A percentile compares a stretch with the other conserved stretches of the same genome.
phyloP scores from a whole-genome alignment of 768 basidiomycete genomes.

The Calvatia gigantea region DNA sequence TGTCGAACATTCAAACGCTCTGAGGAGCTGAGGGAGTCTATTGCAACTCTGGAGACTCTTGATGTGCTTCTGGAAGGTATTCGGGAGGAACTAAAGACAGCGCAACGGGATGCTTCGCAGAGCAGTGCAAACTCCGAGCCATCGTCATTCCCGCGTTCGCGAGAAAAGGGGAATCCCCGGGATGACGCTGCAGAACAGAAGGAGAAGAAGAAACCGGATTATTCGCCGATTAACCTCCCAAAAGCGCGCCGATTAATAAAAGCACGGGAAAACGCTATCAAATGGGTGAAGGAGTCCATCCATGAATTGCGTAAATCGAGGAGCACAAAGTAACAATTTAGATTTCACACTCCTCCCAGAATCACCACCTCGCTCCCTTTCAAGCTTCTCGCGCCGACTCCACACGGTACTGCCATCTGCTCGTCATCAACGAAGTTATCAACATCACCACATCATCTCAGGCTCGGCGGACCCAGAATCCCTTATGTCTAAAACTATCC shows the following conservation, averaged over 20 bases:
- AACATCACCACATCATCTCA: background rate
- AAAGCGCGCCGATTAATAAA: conserved; percentile 66
- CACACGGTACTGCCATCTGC: background rate
- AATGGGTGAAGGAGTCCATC: conserved; percentile 43
- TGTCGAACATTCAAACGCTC: conserved; percentile 62
- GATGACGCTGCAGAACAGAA: background rate
- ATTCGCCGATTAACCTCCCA: conserved; percentile 51
- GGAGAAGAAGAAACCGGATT: conserved; percentile 37
- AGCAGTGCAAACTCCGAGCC: background rate
- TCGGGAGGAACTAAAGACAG: conserved; percentile 39
- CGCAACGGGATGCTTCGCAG: background rate
- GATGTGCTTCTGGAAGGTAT: conserved; percentile 60
- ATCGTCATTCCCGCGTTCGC: background rate
- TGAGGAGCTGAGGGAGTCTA: conserved; percentile 64
- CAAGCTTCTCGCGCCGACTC: background rate
- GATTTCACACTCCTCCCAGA: background rate
- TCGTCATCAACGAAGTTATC: background rate
- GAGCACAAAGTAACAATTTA: background rate
- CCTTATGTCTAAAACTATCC: background rate
- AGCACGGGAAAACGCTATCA: conserved; percentile 68
- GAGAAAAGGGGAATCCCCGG: background rate
- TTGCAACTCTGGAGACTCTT: conserved; percentile 52
- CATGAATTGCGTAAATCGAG: background rate
- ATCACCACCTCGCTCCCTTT: background rate
- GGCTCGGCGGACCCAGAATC: background rate